Conservation (phyloP, 2,329 filamentous ascomycete species). For the Apiospora koreana region DNA sequence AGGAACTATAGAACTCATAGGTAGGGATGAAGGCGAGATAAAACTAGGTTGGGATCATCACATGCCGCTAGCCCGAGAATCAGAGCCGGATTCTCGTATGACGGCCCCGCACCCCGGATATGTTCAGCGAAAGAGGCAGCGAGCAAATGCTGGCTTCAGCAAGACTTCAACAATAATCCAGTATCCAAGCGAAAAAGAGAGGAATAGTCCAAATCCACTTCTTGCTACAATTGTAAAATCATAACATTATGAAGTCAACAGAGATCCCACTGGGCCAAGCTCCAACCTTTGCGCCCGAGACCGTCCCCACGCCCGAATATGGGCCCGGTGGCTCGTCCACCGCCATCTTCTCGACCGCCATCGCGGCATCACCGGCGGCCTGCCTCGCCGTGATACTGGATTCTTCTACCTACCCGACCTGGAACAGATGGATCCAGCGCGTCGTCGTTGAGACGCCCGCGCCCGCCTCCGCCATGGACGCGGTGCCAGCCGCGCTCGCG, state of each 20-base stretch:
- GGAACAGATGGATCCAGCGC: slow-evolving; percentile 37
- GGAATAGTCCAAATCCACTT: too few species aligned
- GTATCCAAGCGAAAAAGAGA: too few species aligned
- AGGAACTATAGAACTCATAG: too few species aligned
- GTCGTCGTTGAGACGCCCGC: slow-evolving; percentile 26
- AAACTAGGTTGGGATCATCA: neutral
- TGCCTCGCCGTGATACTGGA: slow-evolving; percentile 34
- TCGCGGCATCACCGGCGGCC: slow-evolving; percentile 34
- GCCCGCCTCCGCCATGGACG: slow-evolving; percentile 9
- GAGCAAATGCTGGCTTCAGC: too few species aligned
- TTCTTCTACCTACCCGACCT: slow-evolving; percentile 33
- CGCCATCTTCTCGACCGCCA: slow-evolving; percentile 33
- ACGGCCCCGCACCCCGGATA: neutral
- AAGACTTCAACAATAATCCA: too few species aligned
- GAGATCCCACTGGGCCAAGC: slow-evolving; percentile 21
- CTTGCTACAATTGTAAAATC: neutral
- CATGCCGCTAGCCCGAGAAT: slow-evolving; percentile 5
- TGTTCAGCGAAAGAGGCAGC: neutral
- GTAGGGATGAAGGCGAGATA: neutral
- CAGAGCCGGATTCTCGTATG: neutral
- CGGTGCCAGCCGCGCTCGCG: slow-evolving; percentile 18
- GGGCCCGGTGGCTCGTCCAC: slow-evolving; percentile 30
- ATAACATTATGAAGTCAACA: slow-evolving; percentile 17
- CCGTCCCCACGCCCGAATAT: slow-evolving; percentile 33
- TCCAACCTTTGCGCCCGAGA: slow-evolving; percentile 17